Conservation (phyloP, 2,329 filamentous ascomycete species). For the Huntiella bhutanensis region DNA sequence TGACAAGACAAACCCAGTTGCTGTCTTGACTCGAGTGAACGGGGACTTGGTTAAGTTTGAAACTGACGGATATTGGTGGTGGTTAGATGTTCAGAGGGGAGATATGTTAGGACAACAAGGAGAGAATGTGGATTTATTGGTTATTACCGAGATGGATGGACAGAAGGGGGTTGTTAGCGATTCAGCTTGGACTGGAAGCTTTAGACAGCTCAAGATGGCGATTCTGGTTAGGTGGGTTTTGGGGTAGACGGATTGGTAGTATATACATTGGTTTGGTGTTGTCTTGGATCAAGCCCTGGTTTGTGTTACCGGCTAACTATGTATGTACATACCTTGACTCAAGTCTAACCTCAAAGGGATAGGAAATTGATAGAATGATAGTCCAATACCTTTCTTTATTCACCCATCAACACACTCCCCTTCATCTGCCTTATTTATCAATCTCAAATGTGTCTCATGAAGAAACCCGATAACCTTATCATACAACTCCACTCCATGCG, state of each 20-base stretch:
- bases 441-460: too few species aligned
- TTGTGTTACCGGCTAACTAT: neutral
- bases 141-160: conserved; percentile 33
- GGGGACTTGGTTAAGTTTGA: conserved; percentile 40
- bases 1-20: conserved; percentile 7
- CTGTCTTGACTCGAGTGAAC: neutral
- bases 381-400: too few species aligned
- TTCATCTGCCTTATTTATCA: too few species aligned
- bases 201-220: too few species aligned
- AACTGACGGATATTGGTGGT: conserved; percentile 66
- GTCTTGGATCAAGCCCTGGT: conserved; percentile 16
- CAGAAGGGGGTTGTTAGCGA: conserved; percentile 13
- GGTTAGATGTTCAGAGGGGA: conserved; percentile 50
- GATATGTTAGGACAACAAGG: conserved; percentile 47
- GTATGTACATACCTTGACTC: too few species aligned
- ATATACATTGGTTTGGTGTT: conserved; percentile 16
- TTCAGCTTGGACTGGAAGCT: too few species aligned
- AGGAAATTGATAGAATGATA: too few species aligned
- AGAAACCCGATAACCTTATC: too few species aligned
- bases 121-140: conserved; percentile 45
- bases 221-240: conserved; percentile 28
- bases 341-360: too few species aligned
- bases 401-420: too few species aligned
- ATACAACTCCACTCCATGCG: too few species aligned
- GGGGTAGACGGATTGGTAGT: conserved; percentile 21